phyloP scores from a whole-genome alignment of 2,329 filamentous ascomycete species.

The Fusarium domesticum region DNA sequence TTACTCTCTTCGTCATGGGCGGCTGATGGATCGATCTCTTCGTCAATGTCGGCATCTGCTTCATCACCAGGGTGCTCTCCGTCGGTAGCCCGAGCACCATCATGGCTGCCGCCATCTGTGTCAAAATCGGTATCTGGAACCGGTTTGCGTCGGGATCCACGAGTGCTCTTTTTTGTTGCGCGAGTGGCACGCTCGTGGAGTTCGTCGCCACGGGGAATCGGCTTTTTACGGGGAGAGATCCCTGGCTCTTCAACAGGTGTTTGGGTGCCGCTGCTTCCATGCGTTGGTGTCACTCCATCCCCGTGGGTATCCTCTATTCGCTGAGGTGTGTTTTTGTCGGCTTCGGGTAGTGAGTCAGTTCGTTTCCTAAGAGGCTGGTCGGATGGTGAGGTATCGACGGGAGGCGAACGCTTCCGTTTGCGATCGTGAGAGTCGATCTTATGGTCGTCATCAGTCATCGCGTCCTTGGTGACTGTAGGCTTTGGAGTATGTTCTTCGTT shows the following conservation, averaged over 20 bases:
- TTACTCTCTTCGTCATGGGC: slow-evolving; percentile 65
- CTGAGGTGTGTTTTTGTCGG: slow-evolving; percentile 34
- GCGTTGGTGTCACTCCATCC: slow-evolving; percentile 37
- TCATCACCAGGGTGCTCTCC: slow-evolving; percentile 51
- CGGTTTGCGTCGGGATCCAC: slow-evolving; percentile 41
- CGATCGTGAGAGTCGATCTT: slow-evolving; percentile 38
- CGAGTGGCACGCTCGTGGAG: slow-evolving; percentile 33
- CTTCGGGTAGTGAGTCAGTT: slow-evolving; percentile 45
- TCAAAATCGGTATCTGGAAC: slow-evolving; percentile 32
- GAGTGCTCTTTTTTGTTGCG: slow-evolving; percentile 41
- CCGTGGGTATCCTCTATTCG: slow-evolving; percentile 33
- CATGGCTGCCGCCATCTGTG: slow-evolving; percentile 32
- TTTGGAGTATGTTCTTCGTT: slow-evolving; percentile 39
- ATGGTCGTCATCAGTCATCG: slow-evolving; percentile 30
- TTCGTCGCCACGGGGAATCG: slow-evolving; percentile 32
- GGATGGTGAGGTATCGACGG: slow-evolving; percentile 42
- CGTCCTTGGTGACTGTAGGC: slow-evolving; percentile 25
- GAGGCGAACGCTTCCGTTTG: slow-evolving; percentile 51
- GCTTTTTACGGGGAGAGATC: slow-evolving; percentile 28
- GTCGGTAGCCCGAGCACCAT: slow-evolving; percentile 42
- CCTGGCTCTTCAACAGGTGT: slow-evolving; percentile 48
- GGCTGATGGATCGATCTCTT: slow-evolving; percentile 56
- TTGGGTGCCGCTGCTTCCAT: slow-evolving; percentile 38
- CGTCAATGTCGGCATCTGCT: slow-evolving; percentile 54
- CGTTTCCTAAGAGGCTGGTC: slow-evolving; percentile 54